Evolutionary conservation across 2,329 filamentous ascomycete species (phyloP), one percentile per base, ranked within the genome.

Genomic region (Beauveria bassiana): DNA sequence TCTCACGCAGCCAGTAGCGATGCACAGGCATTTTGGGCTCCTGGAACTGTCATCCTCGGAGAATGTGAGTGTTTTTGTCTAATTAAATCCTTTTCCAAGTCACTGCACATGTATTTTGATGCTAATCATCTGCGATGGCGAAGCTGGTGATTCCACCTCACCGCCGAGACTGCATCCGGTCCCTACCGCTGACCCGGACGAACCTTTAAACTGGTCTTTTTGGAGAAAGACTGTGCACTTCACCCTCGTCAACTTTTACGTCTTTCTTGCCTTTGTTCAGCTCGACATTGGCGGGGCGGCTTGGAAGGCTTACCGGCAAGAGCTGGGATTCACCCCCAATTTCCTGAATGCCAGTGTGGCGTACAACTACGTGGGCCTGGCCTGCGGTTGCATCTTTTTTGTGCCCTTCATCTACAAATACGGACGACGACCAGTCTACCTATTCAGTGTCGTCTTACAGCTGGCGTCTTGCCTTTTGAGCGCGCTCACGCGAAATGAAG

Each of bases 191-290:
- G 53, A 56, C 53, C 53, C 53, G 20, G 40, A 56, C n/a, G 53
- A 56, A 9, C 53, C 53, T 16, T 26, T 56, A 6, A 61, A 61
- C 49, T 61, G 58, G 58, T 50, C 47, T 12, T 6, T 24, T 16
- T 22, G 49, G 56, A 57, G 64, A 16, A 68, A 68, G 55, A 47
- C 22, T 2, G 3, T 66, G 42, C 65, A 68, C 22, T 67, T 91
- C 51, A 62, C 71, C 2, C 71, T 86, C 51, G 86, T 86, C 1
- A 78, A 87, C 61, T 70, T 82, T 7, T 85, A 91, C 67, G 81
- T 86, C 2, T 76, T 89, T 14, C 74, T 92, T 22, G 81, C 84
- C 7, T 92, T 89, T 73, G 74, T 90, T 62, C 84, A 89, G 70
- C 79, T 91, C 8, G 64, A 59, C n/a, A 62, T 64, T 31, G 62